Evolutionary conservation across 2,329 filamentous ascomycete genomes (phyloP), one percentile per base, ranked within the genome.

Genomic region (Herpotrichia juniperi): DNA sequence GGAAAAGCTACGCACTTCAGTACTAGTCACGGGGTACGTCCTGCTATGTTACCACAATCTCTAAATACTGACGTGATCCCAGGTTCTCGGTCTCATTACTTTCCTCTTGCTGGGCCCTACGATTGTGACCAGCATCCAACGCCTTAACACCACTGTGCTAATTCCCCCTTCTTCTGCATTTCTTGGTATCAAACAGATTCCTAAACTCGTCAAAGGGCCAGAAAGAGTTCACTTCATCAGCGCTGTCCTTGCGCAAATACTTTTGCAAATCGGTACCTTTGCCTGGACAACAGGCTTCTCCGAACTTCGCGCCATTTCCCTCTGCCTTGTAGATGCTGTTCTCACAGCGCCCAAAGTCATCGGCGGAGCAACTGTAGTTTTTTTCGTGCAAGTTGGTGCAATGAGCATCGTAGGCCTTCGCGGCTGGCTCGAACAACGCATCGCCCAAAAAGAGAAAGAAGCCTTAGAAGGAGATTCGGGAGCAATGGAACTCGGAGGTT

Each of bases 261-360:
- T 46, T 6, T 54, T 69, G 11, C 51, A 44, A 1, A 35, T 69
- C 0, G 63, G 61, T 5, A 63, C 66, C 48, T 21, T 68, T 4
- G 48, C 56, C 1, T 63, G 57, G 35, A 48, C 61, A 2, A 57
- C 60, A 46, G 64, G 67, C 11, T 68, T 66, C 39, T 37, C 50
- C 2, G 52, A 57, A 7, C 56, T 69, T 3, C 58, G 66, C 21
- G 40, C 57, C 2, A 62, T 68, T 21, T 64, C 59, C 4, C 58
- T 69, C 10, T 69, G 67, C 39, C 24, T 65, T n/a, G 50, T 64
- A 2, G 67, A 69, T 48, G 62, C 67, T 7, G 30, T 68, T 1
- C 53, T 69, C 1, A 64, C 55, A 4, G 61, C 66, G 0, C 48
- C 51, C 24, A 11, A 45, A 1, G 49, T 66, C 2, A 60, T 58